phyloP scores from a whole-genome alignment of 345 rosid genomes.

The Schrenkiella parvula region DNA sequence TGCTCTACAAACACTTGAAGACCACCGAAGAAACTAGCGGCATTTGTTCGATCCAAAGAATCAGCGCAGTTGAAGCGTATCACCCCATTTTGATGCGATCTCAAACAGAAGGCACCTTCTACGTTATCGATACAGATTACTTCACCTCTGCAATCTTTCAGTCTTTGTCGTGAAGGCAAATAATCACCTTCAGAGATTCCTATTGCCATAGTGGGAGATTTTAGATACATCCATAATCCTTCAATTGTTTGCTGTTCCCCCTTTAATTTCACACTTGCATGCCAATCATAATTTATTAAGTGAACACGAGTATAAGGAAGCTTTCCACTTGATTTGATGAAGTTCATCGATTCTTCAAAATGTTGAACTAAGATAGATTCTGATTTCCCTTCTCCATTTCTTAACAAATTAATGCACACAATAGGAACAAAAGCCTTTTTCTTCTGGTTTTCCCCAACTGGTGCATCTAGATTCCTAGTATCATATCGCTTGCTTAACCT shows the following conservation, averaged over 20 bases:
- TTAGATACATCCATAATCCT: slow-evolving; percentile 80
- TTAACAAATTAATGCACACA: slow-evolving; percentile 79
- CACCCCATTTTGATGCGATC: slow-evolving; percentile 94
- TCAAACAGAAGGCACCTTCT: slow-evolving; percentile 89
- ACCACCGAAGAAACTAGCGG: slow-evolving; percentile 93
- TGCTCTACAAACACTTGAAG: slow-evolving; percentile 97
- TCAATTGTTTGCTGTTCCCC: slow-evolving; percentile 94
- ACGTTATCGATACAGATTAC: slow-evolving; percentile 64
- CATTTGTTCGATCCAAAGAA: slow-evolving; percentile 96
- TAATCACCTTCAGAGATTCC: slow-evolving; percentile 94
- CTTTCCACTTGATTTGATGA: slow-evolving; percentile 60
- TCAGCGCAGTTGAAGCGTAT: slow-evolving; percentile 97
- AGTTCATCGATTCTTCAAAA: slow-evolving; percentile 79
- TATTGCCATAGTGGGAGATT: slow-evolving; percentile 62
- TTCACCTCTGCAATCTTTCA: slow-evolving; percentile 92
- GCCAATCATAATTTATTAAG: slow-evolving; percentile 93
- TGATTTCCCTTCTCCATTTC: slow-evolving; percentile 86
- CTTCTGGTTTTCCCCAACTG: slow-evolving; percentile 57
- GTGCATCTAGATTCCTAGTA: slow-evolving; percentile 54
- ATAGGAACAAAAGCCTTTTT: slow-evolving; percentile 74
- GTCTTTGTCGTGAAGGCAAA: slow-evolving; percentile 67
- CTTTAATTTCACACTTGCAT: slow-evolving; percentile 65
- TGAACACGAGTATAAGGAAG: slow-evolving; percentile 67
- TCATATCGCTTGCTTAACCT: slow-evolving; percentile 88
- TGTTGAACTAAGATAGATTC: slow-evolving; percentile 90